Percentiles rank a stretch among this genome's conserved stretches.
Evolutionary conservation across 2,329 filamentous ascomycete species (phyloP).

Genomic region (Aspergillus sp.): DNA sequence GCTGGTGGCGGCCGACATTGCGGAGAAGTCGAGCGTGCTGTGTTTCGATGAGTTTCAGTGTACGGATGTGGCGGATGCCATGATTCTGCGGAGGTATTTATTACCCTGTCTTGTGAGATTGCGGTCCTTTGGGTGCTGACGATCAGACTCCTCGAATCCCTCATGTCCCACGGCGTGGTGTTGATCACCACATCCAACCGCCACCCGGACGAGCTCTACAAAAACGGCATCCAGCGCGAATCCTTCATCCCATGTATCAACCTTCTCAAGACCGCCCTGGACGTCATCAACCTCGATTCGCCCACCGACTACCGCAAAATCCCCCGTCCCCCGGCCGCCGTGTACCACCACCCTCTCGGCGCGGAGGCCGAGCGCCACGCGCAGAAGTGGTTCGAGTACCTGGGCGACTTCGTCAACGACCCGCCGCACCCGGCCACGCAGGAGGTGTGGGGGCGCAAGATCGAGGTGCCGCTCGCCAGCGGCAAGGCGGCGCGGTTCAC

Average conservation of each 20-base stretch:
- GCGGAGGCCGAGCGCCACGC: conserved; percentile 74
- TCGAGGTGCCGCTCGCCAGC: conserved; percentile 81
- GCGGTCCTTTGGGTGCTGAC: neutral
- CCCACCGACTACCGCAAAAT: conserved; percentile 97
- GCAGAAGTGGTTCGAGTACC: conserved; percentile 91
- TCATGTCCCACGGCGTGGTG: conserved; percentile 97
- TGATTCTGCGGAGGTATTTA: conserved; percentile 77
- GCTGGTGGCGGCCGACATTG: conserved; percentile 92
- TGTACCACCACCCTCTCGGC: conserved; percentile 89
- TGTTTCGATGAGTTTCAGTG: conserved; percentile 99
- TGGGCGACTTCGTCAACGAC: conserved; percentile 75
- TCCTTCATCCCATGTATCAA: conserved; percentile 95
- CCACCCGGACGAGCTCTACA: conserved; percentile 95
- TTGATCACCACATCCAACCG: conserved; percentile 94
- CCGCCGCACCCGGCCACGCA: conserved; percentile 77
- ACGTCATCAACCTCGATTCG: conserved; percentile 92
- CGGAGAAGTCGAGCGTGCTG: conserved; percentile 76
- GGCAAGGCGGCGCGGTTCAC: conserved; percentile 87
- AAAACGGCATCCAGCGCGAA: conserved; percentile 93
- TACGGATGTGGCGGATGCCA: conserved; percentile 96
- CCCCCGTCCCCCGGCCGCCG: conserved; percentile 83
- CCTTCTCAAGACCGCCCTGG: conserved; percentile 77
- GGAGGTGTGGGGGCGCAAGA: conserved; percentile 87
- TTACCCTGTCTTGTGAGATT: too few species aligned
- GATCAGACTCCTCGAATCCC: conserved; percentile 69